Conservation (phyloP, 2,329 filamentous ascomycete species). For the Trichoderma koningii region DNA sequence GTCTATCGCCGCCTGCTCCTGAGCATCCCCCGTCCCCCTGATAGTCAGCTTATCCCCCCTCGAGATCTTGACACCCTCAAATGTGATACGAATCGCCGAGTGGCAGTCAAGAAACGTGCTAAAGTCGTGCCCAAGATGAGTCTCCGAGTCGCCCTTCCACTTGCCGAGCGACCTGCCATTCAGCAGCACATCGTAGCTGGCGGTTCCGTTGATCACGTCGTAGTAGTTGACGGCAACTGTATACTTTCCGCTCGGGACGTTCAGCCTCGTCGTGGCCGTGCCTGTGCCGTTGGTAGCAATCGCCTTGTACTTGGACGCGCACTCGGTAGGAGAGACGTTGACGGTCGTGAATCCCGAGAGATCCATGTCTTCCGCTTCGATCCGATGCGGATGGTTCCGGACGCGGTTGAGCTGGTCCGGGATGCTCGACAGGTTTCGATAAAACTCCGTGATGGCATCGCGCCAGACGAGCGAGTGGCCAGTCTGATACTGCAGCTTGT, state of each 20-base stretch:
- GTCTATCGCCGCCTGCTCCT: conserved; percentile 66
- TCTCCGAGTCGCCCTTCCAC: conserved; percentile 19
- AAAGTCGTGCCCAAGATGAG: conserved; percentile 14
- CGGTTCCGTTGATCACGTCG: conserved; percentile 60
- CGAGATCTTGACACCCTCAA: background rate
- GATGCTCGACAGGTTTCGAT: conserved; percentile 62
- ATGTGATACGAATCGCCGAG: conserved; percentile 13
- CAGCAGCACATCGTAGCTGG: conserved; percentile 35
- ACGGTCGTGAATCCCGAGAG: conserved; percentile 59
- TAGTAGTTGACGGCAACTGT: conserved; percentile 68
- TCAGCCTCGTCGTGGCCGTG: conserved; percentile 14
- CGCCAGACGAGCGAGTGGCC: conserved; percentile 72
- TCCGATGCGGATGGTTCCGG: conserved; percentile 62
- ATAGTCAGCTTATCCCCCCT: conserved; percentile 16
- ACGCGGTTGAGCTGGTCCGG: conserved; percentile 59
- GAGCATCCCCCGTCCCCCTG: conserved; percentile 46
- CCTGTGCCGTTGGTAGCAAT: conserved; percentile 51
- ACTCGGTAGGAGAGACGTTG: conserved; percentile 59
- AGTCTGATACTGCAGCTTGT: conserved; percentile 64
- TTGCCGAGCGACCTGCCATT: conserved; percentile 12
- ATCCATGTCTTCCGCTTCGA: conserved; percentile 68
- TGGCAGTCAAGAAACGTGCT: conserved; percentile 22
- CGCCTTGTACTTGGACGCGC: conserved; percentile 57
- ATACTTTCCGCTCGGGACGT: conserved; percentile 53
- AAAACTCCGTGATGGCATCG: conserved; percentile 67